A percentile compares a stretch with the other conserved stretches of the same genome.
Conservation (phyloP, 2,329 filamentous ascomycete genomes). For the Talaromyces piceae region DNA sequence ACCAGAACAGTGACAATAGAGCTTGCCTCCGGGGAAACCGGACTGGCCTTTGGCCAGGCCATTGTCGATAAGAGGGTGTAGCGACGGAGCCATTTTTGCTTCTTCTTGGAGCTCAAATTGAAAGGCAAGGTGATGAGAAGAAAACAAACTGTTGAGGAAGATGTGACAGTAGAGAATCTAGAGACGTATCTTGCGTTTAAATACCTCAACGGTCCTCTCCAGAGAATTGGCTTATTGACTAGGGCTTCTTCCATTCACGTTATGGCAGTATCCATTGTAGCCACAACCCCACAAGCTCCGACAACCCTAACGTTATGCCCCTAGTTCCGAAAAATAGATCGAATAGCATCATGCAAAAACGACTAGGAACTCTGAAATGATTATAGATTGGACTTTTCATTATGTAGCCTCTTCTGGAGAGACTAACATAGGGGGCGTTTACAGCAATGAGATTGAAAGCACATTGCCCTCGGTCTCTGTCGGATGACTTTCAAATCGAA, state of each 20-base stretch:
- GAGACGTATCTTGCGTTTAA: not conserved
- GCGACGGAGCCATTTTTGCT: constrained; percentile 25
- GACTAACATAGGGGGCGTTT: no score
- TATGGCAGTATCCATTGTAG: not conserved
- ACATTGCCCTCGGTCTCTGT: no score
- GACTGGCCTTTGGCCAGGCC: constrained; percentile 51
- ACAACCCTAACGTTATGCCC: not conserved
- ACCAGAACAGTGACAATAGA: constrained; percentile 53
- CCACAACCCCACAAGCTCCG: not conserved
- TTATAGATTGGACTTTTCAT: no score
- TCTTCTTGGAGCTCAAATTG: not conserved
- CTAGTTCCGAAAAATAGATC: not conserved
- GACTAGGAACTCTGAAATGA: no score
- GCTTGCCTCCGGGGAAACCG: constrained; percentile 52
- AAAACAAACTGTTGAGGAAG: not conserved
- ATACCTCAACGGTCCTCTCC: not conserved
- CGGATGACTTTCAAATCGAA: not conserved
- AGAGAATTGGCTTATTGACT: no score
- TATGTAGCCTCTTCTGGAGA: no score
- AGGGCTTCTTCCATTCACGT: no score
- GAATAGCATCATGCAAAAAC: not conserved
- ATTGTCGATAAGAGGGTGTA: constrained; percentile 58
- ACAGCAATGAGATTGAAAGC: no score
- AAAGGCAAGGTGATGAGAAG: not conserved
- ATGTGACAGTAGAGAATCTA: not conserved